phyloP scores from a whole-genome alignment of 1,284 basidiomycete species.

The Rhodotorula sp. region DNA sequence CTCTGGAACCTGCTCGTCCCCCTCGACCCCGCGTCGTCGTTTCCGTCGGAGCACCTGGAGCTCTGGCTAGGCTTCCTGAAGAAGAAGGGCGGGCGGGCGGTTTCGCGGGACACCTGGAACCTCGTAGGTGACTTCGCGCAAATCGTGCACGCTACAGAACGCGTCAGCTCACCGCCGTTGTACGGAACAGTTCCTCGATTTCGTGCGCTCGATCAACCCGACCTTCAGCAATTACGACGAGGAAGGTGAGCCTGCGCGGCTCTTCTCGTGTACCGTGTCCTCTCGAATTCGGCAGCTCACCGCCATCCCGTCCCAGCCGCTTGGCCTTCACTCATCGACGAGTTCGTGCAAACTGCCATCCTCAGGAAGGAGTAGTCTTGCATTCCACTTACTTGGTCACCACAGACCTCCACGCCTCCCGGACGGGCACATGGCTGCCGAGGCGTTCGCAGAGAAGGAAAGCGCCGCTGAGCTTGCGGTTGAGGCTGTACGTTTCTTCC shows the following conservation, averaged over 20 bases:
- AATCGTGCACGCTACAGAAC: no score
- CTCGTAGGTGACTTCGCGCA: slow-evolving; percentile 61
- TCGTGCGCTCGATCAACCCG: slow-evolving; percentile 76
- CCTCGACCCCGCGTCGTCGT: slow-evolving; percentile 72
- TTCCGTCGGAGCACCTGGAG: slow-evolving; percentile 67
- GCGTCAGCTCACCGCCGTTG: background rate
- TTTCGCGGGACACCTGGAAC: slow-evolving; percentile 92
- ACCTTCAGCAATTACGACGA: slow-evolving; percentile 79
- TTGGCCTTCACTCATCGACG: slow-evolving; percentile 86
- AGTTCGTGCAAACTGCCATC: slow-evolving; percentile 66
- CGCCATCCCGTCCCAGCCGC: slow-evolving; percentile 59
- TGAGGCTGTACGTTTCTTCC: slow-evolving; percentile 89
- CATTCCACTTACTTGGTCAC: background rate
- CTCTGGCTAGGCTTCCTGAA: slow-evolving; percentile 84
- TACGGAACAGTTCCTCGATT: slow-evolving; percentile 68
- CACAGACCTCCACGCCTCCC: slow-evolving; percentile 43
- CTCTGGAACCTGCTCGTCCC: slow-evolving; percentile 85
- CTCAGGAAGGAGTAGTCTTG: no score
- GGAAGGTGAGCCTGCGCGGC: slow-evolving; percentile 64
- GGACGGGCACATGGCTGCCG: slow-evolving; percentile 73
- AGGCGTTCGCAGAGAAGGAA: slow-evolving; percentile 88
- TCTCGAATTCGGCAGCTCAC: background rate
- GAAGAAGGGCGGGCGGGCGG: slow-evolving; percentile 71
- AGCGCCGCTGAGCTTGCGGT: slow-evolving; percentile 90
- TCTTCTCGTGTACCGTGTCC: background rate